A percentile compares a stretch with the other conserved stretches of the same genome.
Conservation (phyloP, 2,329 filamentous ascomycete species). For the Pseudogymnoascus sp. region DNA sequence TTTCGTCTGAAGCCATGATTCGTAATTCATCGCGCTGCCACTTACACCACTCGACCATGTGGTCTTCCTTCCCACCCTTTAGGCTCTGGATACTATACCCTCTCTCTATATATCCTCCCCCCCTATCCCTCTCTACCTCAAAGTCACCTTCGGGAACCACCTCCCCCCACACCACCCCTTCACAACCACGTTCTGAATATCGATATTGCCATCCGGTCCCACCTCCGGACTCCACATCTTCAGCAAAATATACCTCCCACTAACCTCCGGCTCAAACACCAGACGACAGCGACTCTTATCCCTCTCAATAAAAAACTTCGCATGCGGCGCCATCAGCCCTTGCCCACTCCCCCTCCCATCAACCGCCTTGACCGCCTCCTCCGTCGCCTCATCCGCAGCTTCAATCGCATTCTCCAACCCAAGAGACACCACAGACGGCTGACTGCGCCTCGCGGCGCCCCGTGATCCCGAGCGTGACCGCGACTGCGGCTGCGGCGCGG, state of each 20-base stretch:
- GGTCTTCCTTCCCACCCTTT: neutral
- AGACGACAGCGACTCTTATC: conserved; percentile 81
- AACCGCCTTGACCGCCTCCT: conserved; percentile 49
- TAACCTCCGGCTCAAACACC: conserved; percentile 74
- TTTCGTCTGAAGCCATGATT: neutral
- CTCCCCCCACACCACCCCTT: conserved; percentile 80
- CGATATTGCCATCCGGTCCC: conserved; percentile 63
- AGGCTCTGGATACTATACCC: neutral
- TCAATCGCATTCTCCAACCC: conserved; percentile 18
- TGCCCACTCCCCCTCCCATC: conserved; percentile 34
- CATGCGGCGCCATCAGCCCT: conserved; percentile 64
- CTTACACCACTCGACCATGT: neutral
- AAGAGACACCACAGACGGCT: neutral
- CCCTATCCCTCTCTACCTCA: conserved; percentile 37
- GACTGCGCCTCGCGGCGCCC: neutral
- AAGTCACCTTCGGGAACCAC: conserved; percentile 66
- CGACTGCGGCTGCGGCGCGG: neutral
- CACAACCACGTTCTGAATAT: conserved; percentile 78
- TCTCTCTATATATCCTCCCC: neutral
- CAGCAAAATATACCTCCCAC: conserved; percentile 74
- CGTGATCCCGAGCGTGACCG: neutral
- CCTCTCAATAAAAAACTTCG: conserved; percentile 75
- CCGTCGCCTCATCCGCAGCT: conserved; percentile 41
- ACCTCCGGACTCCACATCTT: conserved; percentile 82
- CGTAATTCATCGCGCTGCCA: neutral